Base-by-base conservation (phyloP, 129 eudicot genomes). In the Centrapalus pauciflorus region DNA sequence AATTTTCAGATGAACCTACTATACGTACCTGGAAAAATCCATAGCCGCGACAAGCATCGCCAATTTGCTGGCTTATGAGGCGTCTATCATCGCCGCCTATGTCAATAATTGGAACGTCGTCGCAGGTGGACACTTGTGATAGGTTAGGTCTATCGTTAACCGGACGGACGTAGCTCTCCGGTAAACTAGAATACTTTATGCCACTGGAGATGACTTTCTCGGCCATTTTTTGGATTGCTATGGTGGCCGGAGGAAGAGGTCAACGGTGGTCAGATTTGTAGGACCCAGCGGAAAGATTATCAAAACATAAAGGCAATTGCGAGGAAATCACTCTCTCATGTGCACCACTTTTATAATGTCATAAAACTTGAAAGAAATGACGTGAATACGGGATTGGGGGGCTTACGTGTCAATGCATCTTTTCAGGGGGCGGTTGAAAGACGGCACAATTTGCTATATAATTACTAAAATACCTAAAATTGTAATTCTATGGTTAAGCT, bases 21-120 rank as follows among this genome's bases (percentile, higher is more conserved):
- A n/a, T n/a, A n/a, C n/a, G n/a, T 12, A 85, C 97, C 95, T 92
- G 98, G 34, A 92, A 92, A 46, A 88, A 92, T 0, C 98, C 98
- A 16, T 74, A 83, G 16, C 51, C 5, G 0, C 68, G 67, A 25
- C 98, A 92, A 1, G 98, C 96, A 0, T 85, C 71, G 2, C 80
- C 83, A 0, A 92, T 81, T 77, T 81, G 87, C 7, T 40, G 81
- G 70, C 67, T 52, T 3, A 77, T 67, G 12, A 51, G 72, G 21
- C 25, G 5, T 7, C 69, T 26, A n/a, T 92, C 90, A 0, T 16
- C 45, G 20, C 24, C 48, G 13, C 78, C 82, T 24, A 92, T 41
- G 58, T 92, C 95, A 20, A 92, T 85, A 14, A 92, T 16, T 0
- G 98, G 96, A 28, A 87, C 96, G 38, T 88, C 69, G 28, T 77